phyloP scores from a whole-genome alignment of 352 stramenopile genomes.

The Blastocystis sp. region DNA sequence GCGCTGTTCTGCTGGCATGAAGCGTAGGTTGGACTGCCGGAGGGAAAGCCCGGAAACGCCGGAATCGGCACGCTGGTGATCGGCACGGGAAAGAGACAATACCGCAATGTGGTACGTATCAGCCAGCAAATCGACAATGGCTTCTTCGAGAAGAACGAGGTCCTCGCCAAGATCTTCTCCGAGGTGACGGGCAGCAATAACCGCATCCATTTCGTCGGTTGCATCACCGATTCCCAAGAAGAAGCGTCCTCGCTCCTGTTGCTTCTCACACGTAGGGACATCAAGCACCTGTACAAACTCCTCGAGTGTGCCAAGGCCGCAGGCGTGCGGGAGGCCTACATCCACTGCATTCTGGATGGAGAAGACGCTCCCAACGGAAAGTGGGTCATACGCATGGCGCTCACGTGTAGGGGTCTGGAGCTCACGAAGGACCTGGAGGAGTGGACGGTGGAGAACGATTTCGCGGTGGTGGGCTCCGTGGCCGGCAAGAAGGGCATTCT shows the following conservation, averaged over 20 bases:
- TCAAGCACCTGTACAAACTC: conserved; percentile 6
- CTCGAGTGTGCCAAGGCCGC: conserved; percentile 13
- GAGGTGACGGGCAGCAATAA: conserved; percentile 7
- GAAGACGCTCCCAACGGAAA: not conserved
- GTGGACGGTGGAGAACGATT: conserved; percentile 1
- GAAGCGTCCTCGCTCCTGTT: not conserved
- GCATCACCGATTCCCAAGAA: conserved; percentile 7
- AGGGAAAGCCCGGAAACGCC: not conserved
- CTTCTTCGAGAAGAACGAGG: conserved; percentile 20
- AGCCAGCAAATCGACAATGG: conserved; percentile 10
- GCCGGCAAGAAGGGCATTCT: not conserved
- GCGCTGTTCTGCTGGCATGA: not conserved
- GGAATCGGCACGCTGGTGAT: not conserved
- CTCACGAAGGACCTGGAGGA: conserved; percentile 22
- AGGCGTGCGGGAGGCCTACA: conserved; percentile 1
- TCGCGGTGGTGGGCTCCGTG: not conserved
- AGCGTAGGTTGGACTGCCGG: conserved; percentile 28
- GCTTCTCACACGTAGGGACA: not conserved
- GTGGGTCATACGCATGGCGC: not conserved
- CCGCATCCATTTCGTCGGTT: conserved; percentile 23
- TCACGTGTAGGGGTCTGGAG: not conserved
- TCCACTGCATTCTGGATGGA: conserved; percentile 7
- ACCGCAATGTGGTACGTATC: not conserved
- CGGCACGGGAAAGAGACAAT: conserved; percentile 38
- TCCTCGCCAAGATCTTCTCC: not conserved